Base-by-base conservation (phyloP, 441 rosid genomes). In the Bruguiera hainesii region DNA sequence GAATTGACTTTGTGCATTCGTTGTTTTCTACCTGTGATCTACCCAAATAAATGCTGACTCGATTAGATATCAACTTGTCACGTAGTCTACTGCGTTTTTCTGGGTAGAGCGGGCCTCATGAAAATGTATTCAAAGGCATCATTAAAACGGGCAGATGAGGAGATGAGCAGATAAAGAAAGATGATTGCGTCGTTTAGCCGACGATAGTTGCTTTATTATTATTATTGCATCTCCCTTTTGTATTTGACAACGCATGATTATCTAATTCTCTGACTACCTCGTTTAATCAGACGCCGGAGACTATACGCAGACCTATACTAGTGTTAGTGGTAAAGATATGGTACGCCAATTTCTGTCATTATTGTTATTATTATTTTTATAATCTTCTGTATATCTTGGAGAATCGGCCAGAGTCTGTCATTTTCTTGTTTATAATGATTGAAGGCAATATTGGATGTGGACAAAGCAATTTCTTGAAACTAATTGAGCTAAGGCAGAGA, bases 1-100 rank as follows among this genome's bases (percentile, higher is more conserved):
- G 30, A 35, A 46, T 63, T 16, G 58, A 58, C 57, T 66, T 61
- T 70, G 39, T 18, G 5, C 16, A 25, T 25, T 65, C 53, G 52
- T 65, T 46, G 21, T 55, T 25, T 61, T 58, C 49, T 31, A 56
- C 31, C 18, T n/a, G 33, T 21, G 46, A 46, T 70, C 67, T 56
- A 48, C 33, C 18, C 35, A 31, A 28, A 25, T 49, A 37, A 33
- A 58, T 35, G 3, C 37, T 56, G 66, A 57, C 57, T 70, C 75
- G 72, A 77, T 70, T 75, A 37, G 70, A 62, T 19, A 13, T 39
- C 15, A 39, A 18, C 58, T n/a, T 57, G 71, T 70, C 72, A 19
- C 11, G 10, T 63, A 60, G 46, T 70, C 35, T 68, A 3, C 63
- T 72, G 72, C 65, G 72, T 61, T 64, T 72, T 81, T 61, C 48